These are phyloP conservation scores for Sordariomycetes sp. DNA, from an alignment of 2,329 filamentous ascomycete species.

Conservation along the genomic window DNA sequence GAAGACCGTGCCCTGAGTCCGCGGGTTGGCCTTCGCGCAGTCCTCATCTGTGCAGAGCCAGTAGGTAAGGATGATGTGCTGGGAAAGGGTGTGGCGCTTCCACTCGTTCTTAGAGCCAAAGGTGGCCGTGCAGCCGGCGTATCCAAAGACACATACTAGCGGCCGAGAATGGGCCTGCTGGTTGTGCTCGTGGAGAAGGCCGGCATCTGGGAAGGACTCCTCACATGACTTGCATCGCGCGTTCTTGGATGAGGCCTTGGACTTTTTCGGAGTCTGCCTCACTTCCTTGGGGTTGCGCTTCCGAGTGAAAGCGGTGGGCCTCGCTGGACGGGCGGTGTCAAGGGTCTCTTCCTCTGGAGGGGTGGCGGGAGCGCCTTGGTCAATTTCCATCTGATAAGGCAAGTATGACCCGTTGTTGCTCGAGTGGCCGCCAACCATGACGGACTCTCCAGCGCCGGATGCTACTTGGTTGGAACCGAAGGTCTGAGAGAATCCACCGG, in stretches of 20 bases:
- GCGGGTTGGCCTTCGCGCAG: constrained; percentile 27
- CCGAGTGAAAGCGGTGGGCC: background rate
- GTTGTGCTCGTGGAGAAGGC: constrained; percentile 35
- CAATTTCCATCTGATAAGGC: background rate
- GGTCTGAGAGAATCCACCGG: background rate
- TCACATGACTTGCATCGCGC: constrained; percentile 1
- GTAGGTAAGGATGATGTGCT: constrained; percentile 65
- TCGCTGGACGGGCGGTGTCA: background rate
- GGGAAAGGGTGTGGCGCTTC: constrained; percentile 77
- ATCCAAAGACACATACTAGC: constrained; percentile 69
- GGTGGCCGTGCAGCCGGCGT: constrained; percentile 61
- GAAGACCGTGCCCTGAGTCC: constrained; percentile 46
- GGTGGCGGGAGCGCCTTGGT: background rate
- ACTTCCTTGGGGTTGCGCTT: background rate
- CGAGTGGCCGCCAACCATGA: background rate
- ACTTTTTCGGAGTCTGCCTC: background rate
- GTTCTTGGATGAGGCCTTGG: background rate
- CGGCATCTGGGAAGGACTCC: constrained; percentile 31
- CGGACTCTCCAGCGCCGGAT: background rate
- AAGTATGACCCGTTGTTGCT: background rate
- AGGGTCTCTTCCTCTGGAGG: background rate
- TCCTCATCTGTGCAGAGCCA: constrained; percentile 64
- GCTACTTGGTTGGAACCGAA: background rate
- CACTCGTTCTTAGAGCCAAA: constrained; percentile 88
- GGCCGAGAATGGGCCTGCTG: constrained; percentile 45